Evolutionary conservation across 2,329 filamentous ascomycete species (phyloP).

Genomic region (Fusarium sororula): DNA sequence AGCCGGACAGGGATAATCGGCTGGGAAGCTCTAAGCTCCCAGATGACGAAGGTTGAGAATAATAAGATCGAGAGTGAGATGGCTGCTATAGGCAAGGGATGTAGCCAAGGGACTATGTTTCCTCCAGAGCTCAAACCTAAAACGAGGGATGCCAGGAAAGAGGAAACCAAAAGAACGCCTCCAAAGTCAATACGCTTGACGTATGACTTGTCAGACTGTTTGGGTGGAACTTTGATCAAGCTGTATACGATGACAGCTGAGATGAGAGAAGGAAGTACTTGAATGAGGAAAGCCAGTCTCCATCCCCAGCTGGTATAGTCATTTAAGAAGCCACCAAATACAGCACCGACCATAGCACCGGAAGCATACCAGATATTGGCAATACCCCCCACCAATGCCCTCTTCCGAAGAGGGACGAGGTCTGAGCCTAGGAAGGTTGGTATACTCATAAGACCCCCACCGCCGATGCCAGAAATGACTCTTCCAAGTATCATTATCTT

Average conservation of each 20-base stretch:
- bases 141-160: constrained; percentile 72
- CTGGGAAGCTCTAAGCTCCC: constrained; percentile 70
- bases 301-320: background rate
- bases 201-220: constrained; percentile 70
- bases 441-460: constrained; percentile 76
- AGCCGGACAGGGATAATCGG: constrained; percentile 82
- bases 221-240: constrained; percentile 65
- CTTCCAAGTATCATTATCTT: constrained; percentile 75
- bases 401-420: constrained; percentile 70
- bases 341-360: background rate
- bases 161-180: constrained; percentile 68
- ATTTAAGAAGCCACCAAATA: background rate
- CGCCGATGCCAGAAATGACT: constrained; percentile 78
- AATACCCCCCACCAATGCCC: background rate
- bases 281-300: background rate
- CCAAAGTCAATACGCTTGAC: constrained; percentile 78
- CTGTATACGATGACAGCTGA: background rate
- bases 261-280: background rate
- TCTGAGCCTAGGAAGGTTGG: constrained; percentile 69
- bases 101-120: constrained; percentile 75
- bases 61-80: constrained; percentile 68
- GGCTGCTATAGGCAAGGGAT: constrained; percentile 72
- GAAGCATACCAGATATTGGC: background rate
- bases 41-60: constrained; percentile 69
- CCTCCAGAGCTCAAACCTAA: constrained; percentile 80